phyloP scores from a whole-genome alignment of 2,329 filamentous ascomycete genomes.

The Didymellaceae sp. region DNA sequence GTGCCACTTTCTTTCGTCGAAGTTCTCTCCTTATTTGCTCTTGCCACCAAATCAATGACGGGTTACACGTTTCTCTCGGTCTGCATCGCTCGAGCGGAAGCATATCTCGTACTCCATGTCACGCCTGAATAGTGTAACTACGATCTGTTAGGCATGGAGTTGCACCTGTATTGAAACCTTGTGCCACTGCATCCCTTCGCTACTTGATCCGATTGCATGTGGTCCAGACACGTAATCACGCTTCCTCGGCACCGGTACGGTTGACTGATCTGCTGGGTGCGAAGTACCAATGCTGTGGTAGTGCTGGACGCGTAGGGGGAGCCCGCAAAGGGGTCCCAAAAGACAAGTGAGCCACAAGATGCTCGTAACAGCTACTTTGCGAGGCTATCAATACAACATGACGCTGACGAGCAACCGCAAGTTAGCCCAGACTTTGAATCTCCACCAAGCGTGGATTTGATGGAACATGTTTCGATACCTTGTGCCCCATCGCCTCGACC shows the following conservation, averaged over 20 bases:
- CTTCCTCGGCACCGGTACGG: constrained; percentile 6
- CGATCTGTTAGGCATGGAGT: constrained; percentile 5
- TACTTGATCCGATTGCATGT: constrained; percentile 9
- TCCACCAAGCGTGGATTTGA: background rate
- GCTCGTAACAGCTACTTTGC: constrained; percentile 3
- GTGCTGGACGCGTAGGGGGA: constrained; percentile 15
- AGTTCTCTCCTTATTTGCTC: background rate
- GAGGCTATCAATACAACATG: constrained; percentile 5
- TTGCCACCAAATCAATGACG: too few species aligned
- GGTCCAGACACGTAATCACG: constrained; percentile 8
- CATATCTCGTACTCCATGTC: background rate
- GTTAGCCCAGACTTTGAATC: background rate
- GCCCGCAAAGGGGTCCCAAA: constrained; percentile 4
- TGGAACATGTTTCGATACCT: constrained; percentile 2
- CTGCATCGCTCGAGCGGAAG: background rate
- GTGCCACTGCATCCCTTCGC: constrained; percentile 11
- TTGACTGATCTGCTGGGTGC: background rate
- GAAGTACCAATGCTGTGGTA: constrained; percentile 5
- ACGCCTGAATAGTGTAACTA: constrained; percentile 13
- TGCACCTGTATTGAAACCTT: constrained; percentile 9
- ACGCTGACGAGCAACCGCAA: background rate
- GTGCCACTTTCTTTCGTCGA: background rate
- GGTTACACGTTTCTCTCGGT: background rate
- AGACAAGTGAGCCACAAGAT: constrained; percentile 3
- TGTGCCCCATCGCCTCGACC: constrained; percentile 5